phyloP scores from a whole-genome alignment of 2,329 filamentous ascomycete genomes.

The Hypoxylon sp. region DNA sequence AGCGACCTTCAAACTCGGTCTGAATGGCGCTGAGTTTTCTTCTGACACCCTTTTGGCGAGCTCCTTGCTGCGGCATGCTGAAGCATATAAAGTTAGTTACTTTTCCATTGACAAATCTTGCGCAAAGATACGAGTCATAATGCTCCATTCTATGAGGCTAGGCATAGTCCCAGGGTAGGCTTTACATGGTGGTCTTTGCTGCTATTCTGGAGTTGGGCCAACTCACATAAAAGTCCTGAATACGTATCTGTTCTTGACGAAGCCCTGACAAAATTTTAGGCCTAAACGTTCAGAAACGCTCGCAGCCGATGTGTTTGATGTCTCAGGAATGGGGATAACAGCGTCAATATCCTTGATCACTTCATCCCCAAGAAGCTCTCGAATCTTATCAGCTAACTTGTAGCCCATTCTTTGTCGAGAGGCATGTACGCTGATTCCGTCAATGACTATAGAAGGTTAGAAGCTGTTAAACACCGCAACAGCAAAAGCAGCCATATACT shows the following conservation, averaged over 20 bases:
- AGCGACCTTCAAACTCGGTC: slow-evolving; percentile 84
- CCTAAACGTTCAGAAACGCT: slow-evolving; percentile 77
- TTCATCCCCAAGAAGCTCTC: slow-evolving; percentile 71
- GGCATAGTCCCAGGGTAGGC: background rate
- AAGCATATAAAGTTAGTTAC: slow-evolving; percentile 37
- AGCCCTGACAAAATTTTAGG: slow-evolving; percentile 79
- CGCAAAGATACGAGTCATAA: background rate
- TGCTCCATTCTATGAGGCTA: background rate
- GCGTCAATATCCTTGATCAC: slow-evolving; percentile 77
- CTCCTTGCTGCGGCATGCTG: slow-evolving; percentile 80
- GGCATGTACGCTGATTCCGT: slow-evolving; percentile 56
- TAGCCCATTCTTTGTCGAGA: slow-evolving; percentile 83
- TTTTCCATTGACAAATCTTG: background rate
- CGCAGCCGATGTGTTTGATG: slow-evolving; percentile 78
- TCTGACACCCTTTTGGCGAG: slow-evolving; percentile 86
- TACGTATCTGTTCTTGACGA: slow-evolving; percentile 84
- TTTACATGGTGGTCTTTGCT: background rate
- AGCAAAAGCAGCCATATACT: background rate
- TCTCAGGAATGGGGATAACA: slow-evolving; percentile 77
- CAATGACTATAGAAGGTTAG: slow-evolving; percentile 34
- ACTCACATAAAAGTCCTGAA: slow-evolving; percentile 79
- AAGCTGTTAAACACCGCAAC: background rate
- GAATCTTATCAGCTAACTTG: slow-evolving; percentile 77
- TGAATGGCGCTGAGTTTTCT: slow-evolving; percentile 91
- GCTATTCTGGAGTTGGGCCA: background rate